Conservation (phyloP, 169 alveolate species). For the Neospora caninum region DNA sequence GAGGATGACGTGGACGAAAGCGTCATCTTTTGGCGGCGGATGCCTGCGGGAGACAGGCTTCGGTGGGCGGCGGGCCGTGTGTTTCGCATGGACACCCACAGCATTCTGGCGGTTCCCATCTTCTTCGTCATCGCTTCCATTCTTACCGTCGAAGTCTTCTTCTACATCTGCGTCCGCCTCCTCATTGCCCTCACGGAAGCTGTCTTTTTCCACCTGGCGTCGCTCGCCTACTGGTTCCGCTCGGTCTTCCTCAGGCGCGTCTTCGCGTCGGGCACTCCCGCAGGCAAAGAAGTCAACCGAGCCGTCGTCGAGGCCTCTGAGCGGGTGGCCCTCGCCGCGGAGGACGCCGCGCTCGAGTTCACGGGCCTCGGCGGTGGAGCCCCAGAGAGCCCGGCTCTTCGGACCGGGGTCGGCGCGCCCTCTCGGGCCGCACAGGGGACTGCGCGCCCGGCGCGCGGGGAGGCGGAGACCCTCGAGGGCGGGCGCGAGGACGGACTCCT, state of each 20-base stretch:
- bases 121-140: not conserved
- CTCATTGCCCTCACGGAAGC: not conserved
- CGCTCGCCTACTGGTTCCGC: not conserved
- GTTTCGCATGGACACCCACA: constrained; percentile 16
- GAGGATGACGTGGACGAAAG: not conserved
- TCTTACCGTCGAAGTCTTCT: not conserved
- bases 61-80: constrained; percentile 38
- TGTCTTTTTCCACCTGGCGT: not conserved
- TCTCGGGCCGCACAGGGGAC: too few species aligned
- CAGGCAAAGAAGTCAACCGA: not conserved
- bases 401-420: not conserved
- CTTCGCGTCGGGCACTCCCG: not conserved
- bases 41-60: constrained; percentile 29
- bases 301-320: not conserved
- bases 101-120: constrained; percentile 18
- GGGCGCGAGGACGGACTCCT: too few species aligned
- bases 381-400: not conserved
- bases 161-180: constrained; percentile 19
- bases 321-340: not conserved
- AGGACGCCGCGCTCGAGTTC: not conserved
- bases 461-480: too few species aligned
- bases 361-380: not conserved
- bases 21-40: not conserved
- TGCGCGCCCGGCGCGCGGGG: too few species aligned
- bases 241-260: not conserved